Evolutionary conservation across 257 asterid genomes (phyloP), one percentile per base, ranked within the genome.

Genomic region (Gardenia jasminoides): DNA sequence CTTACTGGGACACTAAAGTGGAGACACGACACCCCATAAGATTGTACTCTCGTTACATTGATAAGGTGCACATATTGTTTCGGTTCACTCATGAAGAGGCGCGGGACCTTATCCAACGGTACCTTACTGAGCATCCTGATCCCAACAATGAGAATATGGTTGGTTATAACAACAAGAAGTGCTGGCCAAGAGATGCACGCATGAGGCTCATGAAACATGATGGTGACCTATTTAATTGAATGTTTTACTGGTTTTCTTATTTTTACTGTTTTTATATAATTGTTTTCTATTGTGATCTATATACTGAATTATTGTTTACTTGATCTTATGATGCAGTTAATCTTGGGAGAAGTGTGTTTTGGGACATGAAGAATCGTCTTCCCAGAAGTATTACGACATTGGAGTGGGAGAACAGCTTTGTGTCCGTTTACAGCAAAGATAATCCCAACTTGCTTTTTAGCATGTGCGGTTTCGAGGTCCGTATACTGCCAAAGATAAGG

Each of bases 181-280:
- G 99, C 90, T 96, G 99, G 99, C 98, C 99, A 22, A 88, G 99
- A 80, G 99, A 96, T 70, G 98, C 99, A 46, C 90, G 99, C 79
- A 96, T 96, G 99, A 90, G 99, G 72, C 97, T 96, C 80, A 96
- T 96, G 99, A 96, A 96, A 87, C 99, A 96, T 83, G 99, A 96
- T 80, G 99, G 99, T 96, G 85, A 64, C 28, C 69, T 75, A 2
- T 36, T 75, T 75, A 7, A 36, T 74, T 58, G 43, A 69, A 69
- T 31, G 47, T 61, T 68, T 43, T 82, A 22, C 4, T 20, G 41
- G 41, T 2, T 36, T 36, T 36, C 77, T 73, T 19, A 0, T 54
- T 28, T 19, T 26, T 6, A 20, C 46, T 19, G 68, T 31, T 33
- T 44, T 47, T 12, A 12, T 59, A 31, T 33, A 20, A 20, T 20